phyloP scores from a whole-genome alignment of 2,329 filamentous ascomycete species.

The Drechslera avenae region DNA sequence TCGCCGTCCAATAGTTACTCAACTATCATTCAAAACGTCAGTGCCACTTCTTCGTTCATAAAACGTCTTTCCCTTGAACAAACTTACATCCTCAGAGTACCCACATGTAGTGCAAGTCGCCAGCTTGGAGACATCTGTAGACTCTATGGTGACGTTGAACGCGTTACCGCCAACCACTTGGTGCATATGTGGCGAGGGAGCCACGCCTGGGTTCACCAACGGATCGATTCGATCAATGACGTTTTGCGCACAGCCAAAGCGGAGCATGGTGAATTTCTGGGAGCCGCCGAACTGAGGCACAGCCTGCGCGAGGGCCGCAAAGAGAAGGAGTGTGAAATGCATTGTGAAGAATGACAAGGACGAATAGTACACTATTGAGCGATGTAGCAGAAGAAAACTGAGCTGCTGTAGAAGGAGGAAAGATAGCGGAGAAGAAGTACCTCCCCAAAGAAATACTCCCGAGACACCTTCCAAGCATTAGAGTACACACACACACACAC shows the following conservation, averaged over 20 bases:
- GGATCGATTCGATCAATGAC: constrained; percentile 42
- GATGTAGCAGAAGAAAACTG: neutral
- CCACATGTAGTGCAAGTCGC: constrained; percentile 51
- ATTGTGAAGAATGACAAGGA: constrained; percentile 17
- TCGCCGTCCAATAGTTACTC: constrained; percentile 43
- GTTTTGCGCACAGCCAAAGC: constrained; percentile 41
- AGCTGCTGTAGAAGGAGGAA: neutral
- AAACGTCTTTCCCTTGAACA: too few species aligned
- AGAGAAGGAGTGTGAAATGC: constrained; percentile 30
- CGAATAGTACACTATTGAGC: neutral
- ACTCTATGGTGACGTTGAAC: constrained; percentile 54
- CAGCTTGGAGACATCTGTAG: constrained; percentile 32
- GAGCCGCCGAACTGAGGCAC: constrained; percentile 24
- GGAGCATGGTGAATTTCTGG: constrained; percentile 35
- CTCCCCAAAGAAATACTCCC: too few species aligned
- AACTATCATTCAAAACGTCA: constrained; percentile 4
- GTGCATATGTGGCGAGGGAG: constrained; percentile 46
- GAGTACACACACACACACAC: too few species aligned
- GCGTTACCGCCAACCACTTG: constrained; percentile 53
- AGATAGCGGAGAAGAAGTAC: neutral
- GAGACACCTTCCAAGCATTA: too few species aligned
- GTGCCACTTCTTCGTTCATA: neutral
- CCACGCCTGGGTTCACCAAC: constrained; percentile 45
- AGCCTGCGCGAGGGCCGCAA: constrained; percentile 29
- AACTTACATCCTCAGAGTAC: constrained; percentile 25